These are phyloP conservation scores for Gonapodya prolifera DNA, from an alignment of 192 early-diverging fungal genomes.

Conservation along the genomic window DNA sequence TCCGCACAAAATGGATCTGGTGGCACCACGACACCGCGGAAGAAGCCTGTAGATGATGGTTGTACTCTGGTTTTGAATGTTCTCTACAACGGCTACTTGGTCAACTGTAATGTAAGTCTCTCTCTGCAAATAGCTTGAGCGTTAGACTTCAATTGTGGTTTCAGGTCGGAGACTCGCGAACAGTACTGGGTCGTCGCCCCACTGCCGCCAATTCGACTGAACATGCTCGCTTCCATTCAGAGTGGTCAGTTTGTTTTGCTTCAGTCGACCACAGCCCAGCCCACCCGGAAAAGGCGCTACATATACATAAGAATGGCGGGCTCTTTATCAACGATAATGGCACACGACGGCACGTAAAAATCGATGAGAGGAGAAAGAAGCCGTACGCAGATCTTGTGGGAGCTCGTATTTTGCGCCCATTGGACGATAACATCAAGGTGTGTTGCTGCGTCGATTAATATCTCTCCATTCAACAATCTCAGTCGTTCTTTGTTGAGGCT, in stretches of 20 bases:
- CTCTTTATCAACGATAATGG: slow-evolving; percentile 37
- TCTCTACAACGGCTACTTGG: slow-evolving; percentile 25
- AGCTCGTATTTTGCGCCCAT: slow-evolving; percentile 38
- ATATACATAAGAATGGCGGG: slow-evolving; percentile 32
- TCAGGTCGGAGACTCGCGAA: slow-evolving; percentile 39
- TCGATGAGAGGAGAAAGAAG: slow-evolving; percentile 13
- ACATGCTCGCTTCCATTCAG: slow-evolving; percentile 1
- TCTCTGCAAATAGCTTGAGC: background rate
- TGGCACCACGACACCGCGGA: background rate
- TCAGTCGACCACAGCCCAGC: slow-evolving; percentile 45
- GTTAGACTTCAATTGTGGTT: background rate
- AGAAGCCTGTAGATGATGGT: slow-evolving; percentile 23
- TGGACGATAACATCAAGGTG: slow-evolving; percentile 18
- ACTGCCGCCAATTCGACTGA: slow-evolving; percentile 6
- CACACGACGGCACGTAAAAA: slow-evolving; percentile 18
- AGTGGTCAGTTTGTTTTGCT: slow-evolving; percentile 28
- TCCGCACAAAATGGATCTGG: slow-evolving; percentile 9
- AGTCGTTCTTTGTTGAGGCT: slow-evolving; percentile 1
- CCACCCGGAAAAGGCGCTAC: slow-evolving; percentile 37
- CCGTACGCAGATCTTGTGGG: slow-evolving; percentile 33
- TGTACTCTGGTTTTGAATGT: slow-evolving; percentile 42
- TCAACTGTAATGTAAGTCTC: slow-evolving; percentile 31
- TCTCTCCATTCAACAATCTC: background rate
- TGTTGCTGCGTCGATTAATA: background rate
- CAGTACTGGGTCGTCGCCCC: slow-evolving; percentile 13